phyloP scores from a whole-genome alignment of 768 basidiomycete species.

The Mycena maculata region DNA sequence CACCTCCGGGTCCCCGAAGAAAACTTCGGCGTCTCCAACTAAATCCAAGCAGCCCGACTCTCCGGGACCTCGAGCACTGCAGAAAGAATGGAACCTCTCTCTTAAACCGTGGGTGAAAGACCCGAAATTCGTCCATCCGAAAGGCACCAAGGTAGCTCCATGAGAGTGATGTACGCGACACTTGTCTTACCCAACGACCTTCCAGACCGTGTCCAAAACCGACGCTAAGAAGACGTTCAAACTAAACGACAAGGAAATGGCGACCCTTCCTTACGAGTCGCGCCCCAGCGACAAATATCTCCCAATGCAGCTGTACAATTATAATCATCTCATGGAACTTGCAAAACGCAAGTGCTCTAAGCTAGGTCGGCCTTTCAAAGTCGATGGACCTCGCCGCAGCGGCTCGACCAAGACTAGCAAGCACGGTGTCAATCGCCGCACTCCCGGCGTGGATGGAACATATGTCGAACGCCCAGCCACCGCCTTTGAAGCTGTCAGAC shows the following conservation, averaged over 20 bases:
- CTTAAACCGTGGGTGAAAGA: not conserved
- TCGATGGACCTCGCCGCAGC: not conserved
- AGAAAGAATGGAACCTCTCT: not conserved
- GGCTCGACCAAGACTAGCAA: not conserved
- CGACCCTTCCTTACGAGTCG: not conserved
- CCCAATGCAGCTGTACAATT: not conserved
- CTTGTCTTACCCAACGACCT: no score
- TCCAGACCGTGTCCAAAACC: constrained; percentile 7
- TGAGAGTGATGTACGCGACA: no score
- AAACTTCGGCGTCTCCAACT: not conserved
- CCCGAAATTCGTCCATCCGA: not conserved
- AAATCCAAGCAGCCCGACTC: not conserved
- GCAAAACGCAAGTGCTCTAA: not conserved
- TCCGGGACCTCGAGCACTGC: not conserved
- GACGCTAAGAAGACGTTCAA: not conserved
- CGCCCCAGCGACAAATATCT: no score
- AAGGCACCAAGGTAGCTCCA: not conserved
- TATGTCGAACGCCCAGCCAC: constrained; percentile 1
- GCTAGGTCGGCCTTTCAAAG: not conserved
- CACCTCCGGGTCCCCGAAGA: no score
- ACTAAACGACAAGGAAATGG: not conserved
- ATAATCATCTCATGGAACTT: not conserved
- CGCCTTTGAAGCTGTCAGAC: not conserved
- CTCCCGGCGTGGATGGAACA: constrained; percentile 2
- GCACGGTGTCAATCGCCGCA: not conserved